These are phyloP conservation scores for Alnus rubra DNA, from an alignment of 306 rosid species.

Conservation along the genomic window DNA sequence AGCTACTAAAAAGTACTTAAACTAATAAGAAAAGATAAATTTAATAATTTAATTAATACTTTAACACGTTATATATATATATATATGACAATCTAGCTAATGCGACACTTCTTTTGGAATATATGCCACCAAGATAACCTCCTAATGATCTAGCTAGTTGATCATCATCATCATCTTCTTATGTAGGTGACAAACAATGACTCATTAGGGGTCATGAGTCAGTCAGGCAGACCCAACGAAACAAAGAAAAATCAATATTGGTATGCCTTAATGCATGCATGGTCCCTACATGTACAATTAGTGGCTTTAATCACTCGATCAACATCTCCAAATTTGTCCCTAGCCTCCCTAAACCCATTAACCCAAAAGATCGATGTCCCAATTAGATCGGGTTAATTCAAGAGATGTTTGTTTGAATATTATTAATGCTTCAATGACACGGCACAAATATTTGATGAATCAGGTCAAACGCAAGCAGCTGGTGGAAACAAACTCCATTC, in stretches of 20 bases:
- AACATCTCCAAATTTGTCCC: conserved; percentile 32
- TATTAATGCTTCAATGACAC: conserved; percentile 32
- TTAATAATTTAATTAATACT: no score
- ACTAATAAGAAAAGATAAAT: no score
- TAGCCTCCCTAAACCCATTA: conserved; percentile 18
- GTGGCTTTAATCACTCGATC: conserved; percentile 20
- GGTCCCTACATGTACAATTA: conserved; percentile 32
- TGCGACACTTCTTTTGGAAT: not conserved
- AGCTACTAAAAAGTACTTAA: no score
- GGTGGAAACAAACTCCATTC: conserved; percentile 17
- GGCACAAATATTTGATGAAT: conserved; percentile 11
- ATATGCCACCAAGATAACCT: not conserved
- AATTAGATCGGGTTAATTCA: conserved; percentile 2
- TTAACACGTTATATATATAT: not conserved
- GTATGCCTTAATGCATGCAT: conserved; percentile 15
- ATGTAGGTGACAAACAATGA: no score
- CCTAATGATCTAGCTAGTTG: not conserved
- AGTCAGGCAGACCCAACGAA: not conserved
- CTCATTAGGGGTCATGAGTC: no score
- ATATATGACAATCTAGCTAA: no score
- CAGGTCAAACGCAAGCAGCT: conserved; percentile 36
- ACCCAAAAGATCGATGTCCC: conserved; percentile 18
- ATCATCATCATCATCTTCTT: not conserved
- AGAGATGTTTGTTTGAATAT: no score
- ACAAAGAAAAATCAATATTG: conserved; percentile 23